Percentiles rank a stretch among this genome's conserved stretches.
phyloP scores from a whole-genome alignment of 106 monocot genomes.

The Ottelia alismoides region DNA sequence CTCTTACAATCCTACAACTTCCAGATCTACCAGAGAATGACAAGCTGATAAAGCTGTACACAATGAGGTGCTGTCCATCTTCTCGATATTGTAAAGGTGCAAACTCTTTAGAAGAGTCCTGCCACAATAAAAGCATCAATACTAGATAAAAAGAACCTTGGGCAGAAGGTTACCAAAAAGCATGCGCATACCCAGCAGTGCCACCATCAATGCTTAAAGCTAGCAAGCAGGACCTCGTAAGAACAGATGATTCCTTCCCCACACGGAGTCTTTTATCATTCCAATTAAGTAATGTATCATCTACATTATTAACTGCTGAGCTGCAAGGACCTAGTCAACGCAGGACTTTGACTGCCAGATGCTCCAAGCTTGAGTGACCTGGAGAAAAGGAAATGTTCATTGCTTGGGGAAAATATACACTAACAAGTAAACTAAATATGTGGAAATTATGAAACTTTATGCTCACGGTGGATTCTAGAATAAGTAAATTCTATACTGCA shows the following conservation, averaged over 20 bases:
- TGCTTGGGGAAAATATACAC: too few relatives aligned
- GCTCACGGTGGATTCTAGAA: too few relatives aligned
- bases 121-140: constrained; percentile 8
- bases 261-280: constrained; percentile 33
- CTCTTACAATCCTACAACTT: constrained; percentile 73
- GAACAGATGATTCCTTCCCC: constrained; percentile 42
- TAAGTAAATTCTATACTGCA: too few relatives aligned
- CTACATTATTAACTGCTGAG: constrained; percentile 14
- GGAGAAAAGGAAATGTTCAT: constrained; percentile 14
- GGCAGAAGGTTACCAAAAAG: not conserved
- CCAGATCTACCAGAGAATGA: constrained; percentile 41
- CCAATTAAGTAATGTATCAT: constrained; percentile 26
- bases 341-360: constrained; percentile 9
- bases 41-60: constrained; percentile 46
- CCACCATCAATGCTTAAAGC: constrained; percentile 47
- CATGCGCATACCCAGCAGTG: constrained; percentile 43
- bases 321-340: constrained; percentile 6
- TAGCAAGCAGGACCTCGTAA: constrained; percentile 59
- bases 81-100: constrained; percentile 57
- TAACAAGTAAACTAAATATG: too few relatives aligned
- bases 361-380: constrained; percentile 78
- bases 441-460: too few relatives aligned
- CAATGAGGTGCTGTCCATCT: constrained; percentile 40
- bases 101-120: constrained; percentile 62
- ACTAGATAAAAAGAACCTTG: constrained; percentile 1